Percentiles rank a stretch among this genome's conserved stretches.
Evolutionary conservation across 169 alveolate species (phyloP).

Genomic region (Besnoitia besnoiti): DNA sequence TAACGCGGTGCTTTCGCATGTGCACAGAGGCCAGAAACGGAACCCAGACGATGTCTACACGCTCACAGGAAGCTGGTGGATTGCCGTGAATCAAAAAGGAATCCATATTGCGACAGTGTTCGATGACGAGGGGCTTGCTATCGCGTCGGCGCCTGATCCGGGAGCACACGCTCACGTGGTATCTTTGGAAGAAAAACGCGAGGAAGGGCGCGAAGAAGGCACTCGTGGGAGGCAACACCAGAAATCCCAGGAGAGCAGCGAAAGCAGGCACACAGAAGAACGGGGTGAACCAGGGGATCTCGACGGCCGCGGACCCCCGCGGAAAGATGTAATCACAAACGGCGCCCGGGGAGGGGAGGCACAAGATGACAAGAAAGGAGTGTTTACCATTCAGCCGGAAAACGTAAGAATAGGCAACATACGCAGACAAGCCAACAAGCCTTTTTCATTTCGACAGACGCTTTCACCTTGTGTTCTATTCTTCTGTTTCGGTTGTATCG

Average conservation of each 20-base stretch:
- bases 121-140: background rate
- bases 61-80: constrained; percentile 1
- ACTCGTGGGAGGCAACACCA: background rate
- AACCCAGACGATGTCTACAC: background rate
- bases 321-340: background rate
- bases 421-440: too few species aligned
- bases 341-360: background rate
- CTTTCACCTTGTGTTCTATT: too few species aligned
- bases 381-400: background rate
- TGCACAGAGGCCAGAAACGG: background rate
- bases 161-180: background rate
- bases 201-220: background rate
- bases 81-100: background rate
- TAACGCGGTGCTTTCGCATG: too few species aligned
- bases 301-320: too few species aligned
- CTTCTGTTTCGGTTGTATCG: too few species aligned
- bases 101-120: background rate
- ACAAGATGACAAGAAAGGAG: background rate
- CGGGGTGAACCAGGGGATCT: too few species aligned
- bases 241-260: background rate
- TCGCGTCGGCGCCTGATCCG: background rate
- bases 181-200: background rate
- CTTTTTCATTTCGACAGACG: too few species aligned
- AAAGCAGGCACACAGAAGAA: too few species aligned
- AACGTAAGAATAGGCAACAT: too few species aligned